Evolutionary conservation across 306 rosid genomes (phyloP).

Genomic region (Vigna trinervia): DNA sequence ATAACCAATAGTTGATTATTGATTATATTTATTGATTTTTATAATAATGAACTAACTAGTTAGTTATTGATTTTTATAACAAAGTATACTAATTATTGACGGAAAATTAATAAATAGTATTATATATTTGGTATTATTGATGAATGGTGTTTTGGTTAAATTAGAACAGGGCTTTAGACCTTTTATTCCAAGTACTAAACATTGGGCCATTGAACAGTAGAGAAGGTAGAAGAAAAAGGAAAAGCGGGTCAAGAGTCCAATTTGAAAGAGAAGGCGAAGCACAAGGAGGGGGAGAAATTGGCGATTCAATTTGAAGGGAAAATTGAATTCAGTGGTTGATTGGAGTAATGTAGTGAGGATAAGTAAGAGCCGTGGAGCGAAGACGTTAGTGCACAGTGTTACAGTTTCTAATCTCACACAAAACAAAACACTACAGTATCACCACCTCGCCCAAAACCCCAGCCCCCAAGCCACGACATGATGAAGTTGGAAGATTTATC

Average conservation of each 20-base stretch:
- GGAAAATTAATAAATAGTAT: too few species aligned
- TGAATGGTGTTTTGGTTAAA: too few species aligned
- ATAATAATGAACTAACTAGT: too few species aligned
- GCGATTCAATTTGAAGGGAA: slow-evolving; percentile 16
- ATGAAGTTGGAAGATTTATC: slow-evolving; percentile 7
- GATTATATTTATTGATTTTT: too few species aligned
- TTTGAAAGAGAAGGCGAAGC: slow-evolving; percentile 8
- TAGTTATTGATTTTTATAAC: too few species aligned
- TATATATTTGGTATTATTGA: too few species aligned
- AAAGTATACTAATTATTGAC: too few species aligned
- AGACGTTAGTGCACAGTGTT: slow-evolving; percentile 43
- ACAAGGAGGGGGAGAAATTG: slow-evolving; percentile 21
- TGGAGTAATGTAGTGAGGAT: neutral
- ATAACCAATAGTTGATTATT: too few species aligned
- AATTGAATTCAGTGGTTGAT: slow-evolving; percentile 25
- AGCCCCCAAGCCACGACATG: neutral
- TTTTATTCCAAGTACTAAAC: neutral
- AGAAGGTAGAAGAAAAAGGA: neutral
- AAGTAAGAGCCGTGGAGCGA: slow-evolving; percentile 8
- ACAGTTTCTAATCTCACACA: neutral
- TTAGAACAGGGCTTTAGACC: neutral
- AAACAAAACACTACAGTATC: neutral
- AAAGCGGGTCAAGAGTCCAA: slow-evolving; percentile 8
- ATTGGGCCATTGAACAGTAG: neutral
- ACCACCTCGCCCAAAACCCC: neutral